A percentile compares a stretch with the other conserved stretches of the same genome.
Conservation (phyloP, 208 protist species). For the Acanthamoeba sp. region DNA sequence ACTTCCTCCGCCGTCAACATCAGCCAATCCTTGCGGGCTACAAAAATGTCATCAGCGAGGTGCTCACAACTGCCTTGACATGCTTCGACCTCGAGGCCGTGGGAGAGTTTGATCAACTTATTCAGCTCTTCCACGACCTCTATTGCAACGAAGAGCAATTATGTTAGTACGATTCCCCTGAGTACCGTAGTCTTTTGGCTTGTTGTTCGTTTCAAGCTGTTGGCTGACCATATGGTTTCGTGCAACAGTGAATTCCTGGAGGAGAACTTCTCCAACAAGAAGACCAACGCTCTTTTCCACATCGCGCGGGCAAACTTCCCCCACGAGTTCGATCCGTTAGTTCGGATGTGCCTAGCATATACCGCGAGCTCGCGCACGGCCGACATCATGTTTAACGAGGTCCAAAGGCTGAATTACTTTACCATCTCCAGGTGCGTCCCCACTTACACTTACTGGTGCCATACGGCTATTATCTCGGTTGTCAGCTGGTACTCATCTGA, state of each 20-base stretch:
- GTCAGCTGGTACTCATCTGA: no score
- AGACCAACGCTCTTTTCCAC: neutral
- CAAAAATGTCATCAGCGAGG: neutral
- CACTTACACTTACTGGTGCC: no score
- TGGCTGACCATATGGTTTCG: no score
- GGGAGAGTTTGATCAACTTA: neutral
- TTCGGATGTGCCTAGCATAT: neutral
- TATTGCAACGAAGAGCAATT: no score
- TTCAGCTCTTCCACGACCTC: conserved; percentile 25
- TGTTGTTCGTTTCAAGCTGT: no score
- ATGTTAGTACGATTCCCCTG: no score
- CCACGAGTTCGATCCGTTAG: conserved; percentile 13
- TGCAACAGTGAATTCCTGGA: no score
- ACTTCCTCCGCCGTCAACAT: no score
- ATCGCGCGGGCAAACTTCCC: neutral
- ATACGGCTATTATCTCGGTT: no score
- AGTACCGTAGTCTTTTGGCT: no score
- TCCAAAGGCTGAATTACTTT: neutral
- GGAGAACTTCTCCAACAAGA: neutral
- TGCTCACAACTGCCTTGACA: neutral
- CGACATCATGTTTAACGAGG: neutral
- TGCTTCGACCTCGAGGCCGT: neutral
- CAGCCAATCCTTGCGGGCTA: conserved; percentile 36
- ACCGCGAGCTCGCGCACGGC: neutral
- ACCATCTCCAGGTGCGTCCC: neutral